phyloP scores from a whole-genome alignment of 2,329 filamentous ascomycete species.

The Pseudopyrenochaeta lycopersici region DNA sequence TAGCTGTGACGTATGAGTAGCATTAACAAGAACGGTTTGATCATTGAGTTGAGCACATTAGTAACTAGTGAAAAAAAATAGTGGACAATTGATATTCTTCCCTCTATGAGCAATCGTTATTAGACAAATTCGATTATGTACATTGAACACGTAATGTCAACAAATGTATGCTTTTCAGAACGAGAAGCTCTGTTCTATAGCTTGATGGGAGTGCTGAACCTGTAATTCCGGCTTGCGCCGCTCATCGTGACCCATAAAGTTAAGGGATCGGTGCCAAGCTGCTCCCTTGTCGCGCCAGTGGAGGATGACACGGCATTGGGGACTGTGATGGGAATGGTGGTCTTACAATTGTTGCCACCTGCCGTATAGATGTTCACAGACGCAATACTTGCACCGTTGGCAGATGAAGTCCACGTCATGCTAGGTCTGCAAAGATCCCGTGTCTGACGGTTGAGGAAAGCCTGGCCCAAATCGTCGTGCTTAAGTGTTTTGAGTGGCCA shows the following conservation, averaged over 20 bases:
- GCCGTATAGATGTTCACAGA: conserved; percentile 59
- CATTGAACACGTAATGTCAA: conserved; percentile 3
- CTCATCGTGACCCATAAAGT: conserved; percentile 52
- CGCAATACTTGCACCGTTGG: conserved; percentile 56
- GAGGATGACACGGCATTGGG: conserved; percentile 56
- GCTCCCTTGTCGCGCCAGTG: conserved; percentile 58
- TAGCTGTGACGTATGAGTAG: not conserved
- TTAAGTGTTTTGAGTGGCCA: conserved; percentile 66
- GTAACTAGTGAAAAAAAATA: too few relatives aligned
- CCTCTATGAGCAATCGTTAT: not conserved
- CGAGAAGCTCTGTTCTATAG: conserved; percentile 24
- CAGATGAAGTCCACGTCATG: conserved; percentile 56
- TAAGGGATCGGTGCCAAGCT: conserved; percentile 59
- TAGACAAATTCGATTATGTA: conserved; percentile 6
- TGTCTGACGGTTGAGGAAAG: conserved; percentile 63
- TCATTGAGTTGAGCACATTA: not conserved
- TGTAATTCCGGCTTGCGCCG: conserved; percentile 46
- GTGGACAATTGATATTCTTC: not conserved
- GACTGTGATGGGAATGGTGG: conserved; percentile 64
- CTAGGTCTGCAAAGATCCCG: conserved; percentile 63
- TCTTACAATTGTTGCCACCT: conserved; percentile 61
- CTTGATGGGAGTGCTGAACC: conserved; percentile 35
- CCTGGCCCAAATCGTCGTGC: conserved; percentile 63
- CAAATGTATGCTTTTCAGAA: conserved; percentile 4
- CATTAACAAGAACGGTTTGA: too few relatives aligned